Evolutionary conservation across 108 stramenopile species (phyloP).

Genomic region (Asterionellopsis glacialis): DNA sequence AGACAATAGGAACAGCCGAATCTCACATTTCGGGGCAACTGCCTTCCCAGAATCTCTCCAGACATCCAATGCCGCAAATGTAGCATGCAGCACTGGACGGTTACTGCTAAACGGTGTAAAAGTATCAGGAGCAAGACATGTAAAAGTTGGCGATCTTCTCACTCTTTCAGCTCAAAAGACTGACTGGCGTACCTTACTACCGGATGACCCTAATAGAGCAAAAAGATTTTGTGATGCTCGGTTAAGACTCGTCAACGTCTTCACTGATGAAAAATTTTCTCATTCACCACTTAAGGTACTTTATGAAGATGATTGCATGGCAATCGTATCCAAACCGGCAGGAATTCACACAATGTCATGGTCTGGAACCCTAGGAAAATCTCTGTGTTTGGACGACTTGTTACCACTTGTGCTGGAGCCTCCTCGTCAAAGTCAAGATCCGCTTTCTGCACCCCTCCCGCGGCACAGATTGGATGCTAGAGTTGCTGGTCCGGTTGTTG

Average conservation of each 20-base stretch:
- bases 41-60: background rate
- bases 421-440: slow-evolving; percentile 5
- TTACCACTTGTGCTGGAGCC: slow-evolving; percentile 35
- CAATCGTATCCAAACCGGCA: slow-evolving; percentile 56
- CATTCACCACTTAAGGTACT: slow-evolving; percentile 7
- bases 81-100: slow-evolving; percentile 5
- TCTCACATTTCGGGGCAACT: too few relatives aligned
- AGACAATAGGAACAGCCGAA: too few relatives aligned
- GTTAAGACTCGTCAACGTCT: background rate
- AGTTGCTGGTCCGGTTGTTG: slow-evolving; percentile 38
- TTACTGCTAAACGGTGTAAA: background rate
- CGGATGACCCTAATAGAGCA: background rate
- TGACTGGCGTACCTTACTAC: slow-evolving; percentile 2
- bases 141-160: background rate
- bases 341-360: slow-evolving; percentile 27
- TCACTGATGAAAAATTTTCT: background rate
- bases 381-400: slow-evolving; percentile 21
- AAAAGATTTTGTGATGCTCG: slow-evolving; percentile 12
- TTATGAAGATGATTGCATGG: slow-evolving; percentile 82
- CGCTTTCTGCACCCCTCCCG: slow-evolving; percentile 34
- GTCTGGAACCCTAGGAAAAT: slow-evolving; percentile 16
- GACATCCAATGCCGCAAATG: slow-evolving; percentile 10
- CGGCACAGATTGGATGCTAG: slow-evolving; percentile 51
- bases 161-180: background rate
- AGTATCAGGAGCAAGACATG: slow-evolving; percentile 1